Conservation (phyloP, 345 rosid species). For the Corymbia maculata region DNA sequence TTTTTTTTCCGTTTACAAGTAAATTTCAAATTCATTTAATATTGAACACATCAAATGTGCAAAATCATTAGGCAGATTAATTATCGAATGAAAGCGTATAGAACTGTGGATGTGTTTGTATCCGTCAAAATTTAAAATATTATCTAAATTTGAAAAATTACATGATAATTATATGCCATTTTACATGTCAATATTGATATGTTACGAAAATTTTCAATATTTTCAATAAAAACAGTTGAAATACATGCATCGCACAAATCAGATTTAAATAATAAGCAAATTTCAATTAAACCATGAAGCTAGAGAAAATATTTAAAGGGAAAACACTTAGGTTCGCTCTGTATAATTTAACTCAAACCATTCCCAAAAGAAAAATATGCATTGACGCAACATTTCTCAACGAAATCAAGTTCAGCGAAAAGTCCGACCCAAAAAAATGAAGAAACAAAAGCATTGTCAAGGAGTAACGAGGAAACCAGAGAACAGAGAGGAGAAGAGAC, state of each 20-base stretch:
- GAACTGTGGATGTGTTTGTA: neutral
- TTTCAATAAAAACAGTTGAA: neutral
- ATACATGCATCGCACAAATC: neutral
- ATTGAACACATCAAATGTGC: too few species aligned
- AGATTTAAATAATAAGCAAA: neutral
- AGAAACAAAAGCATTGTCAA: too few species aligned
- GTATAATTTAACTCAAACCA: neutral
- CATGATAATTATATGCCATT: too few species aligned
- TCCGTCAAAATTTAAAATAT: neutral
- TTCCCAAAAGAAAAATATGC: neutral
- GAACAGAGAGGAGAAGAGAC: neutral
- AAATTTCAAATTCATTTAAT: too few species aligned
- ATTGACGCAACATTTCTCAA: neutral
- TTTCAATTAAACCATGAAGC: neutral
- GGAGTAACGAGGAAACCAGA: neutral
- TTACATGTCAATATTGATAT: neutral
- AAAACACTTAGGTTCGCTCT: constrained; percentile 25
- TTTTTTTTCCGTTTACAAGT: neutral
- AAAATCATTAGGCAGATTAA: neutral
- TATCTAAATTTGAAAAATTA: neutral
- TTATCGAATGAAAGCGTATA: neutral
- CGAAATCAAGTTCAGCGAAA: neutral
- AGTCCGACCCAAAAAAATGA: too few species aligned
- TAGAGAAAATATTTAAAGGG: neutral
- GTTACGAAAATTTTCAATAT: neutral